These are phyloP conservation scores for Ustilago nuda DNA, from an alignment of 1,284 basidiomycete species.

Conservation along the genomic window DNA sequence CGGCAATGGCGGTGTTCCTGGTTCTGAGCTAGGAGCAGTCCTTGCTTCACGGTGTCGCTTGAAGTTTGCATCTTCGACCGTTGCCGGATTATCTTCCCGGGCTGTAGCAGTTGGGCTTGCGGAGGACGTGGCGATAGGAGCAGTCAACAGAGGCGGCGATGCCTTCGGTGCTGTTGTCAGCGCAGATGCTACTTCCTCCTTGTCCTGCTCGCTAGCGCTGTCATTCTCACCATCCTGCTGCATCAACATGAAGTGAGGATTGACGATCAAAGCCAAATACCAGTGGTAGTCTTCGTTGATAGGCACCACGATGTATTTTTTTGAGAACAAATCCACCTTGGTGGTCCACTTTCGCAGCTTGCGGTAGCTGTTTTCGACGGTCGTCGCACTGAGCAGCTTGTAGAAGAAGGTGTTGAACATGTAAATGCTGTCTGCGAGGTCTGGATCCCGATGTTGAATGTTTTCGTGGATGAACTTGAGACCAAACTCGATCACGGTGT, in stretches of 20 bases:
- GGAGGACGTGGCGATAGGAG: too few relatives aligned
- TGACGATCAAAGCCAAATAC: constrained; percentile 94
- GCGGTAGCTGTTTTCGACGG: constrained; percentile 75
- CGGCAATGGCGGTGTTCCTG: constrained; percentile 17
- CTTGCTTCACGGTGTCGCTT: not conserved
- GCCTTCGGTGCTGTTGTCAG: not conserved
- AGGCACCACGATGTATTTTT: constrained; percentile 91
- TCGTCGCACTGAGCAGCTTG: constrained; percentile 81
- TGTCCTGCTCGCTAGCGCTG: constrained; percentile 25
- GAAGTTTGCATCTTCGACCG: not conserved
- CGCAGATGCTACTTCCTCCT: constrained; percentile 20
- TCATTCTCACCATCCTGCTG: constrained; percentile 11
- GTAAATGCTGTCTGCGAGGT: constrained; percentile 80
- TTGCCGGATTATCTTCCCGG: not conserved
- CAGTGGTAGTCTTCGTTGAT: constrained; percentile 98
- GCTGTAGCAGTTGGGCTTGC: not conserved
- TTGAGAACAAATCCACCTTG: constrained; percentile 85
- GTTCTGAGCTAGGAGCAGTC: constrained; percentile 3
- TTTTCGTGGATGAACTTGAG: constrained; percentile 77
- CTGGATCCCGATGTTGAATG: constrained; percentile 71
- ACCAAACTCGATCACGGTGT: constrained; percentile 94
- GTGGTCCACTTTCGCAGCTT: constrained; percentile 94
- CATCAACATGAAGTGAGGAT: constrained; percentile 73
- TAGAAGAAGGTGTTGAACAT: constrained; percentile 98
- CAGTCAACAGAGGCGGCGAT: not conserved